Evolutionary conservation across 768 basidiomycete genomes (phyloP), one percentile per base, ranked within the genome.

Genomic region (Russula griseocarnosa): DNA sequence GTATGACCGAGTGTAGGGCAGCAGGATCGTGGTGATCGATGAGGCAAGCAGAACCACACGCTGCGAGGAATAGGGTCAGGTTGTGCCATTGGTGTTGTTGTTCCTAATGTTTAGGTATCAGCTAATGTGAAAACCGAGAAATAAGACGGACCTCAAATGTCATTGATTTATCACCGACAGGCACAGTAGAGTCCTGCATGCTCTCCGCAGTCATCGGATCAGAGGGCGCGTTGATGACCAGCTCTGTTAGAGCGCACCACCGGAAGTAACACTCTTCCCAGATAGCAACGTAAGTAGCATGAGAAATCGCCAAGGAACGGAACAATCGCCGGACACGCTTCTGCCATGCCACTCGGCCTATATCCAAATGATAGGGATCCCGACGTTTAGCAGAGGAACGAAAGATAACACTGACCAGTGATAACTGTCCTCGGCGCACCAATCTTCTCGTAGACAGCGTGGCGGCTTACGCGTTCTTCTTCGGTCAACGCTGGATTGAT

Each of bases 191-290:
- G 60, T 61, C 69, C 52, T 68, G 66, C 38, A 72, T 68, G 9
- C 71, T 73, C 32, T 74, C 69, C 62, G 73, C 70, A 6, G 71
- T 69, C 44, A 69, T 72, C 24, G 74, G 70, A 66, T 69, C 71
- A 60, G 66, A 61, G n/a, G 63, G 73, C 55, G 47, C 70, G 66
- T 68, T 81, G 66, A 81, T 79, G 51, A 87, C 76, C 55, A 80
- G 76, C 70, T 89, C 88, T 16, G 83, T 83, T 50, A 92, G 74
- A 6, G 78, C 74, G 30, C 79, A 78, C 90, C 90, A 93, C 54
- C 90, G 79, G 77, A 82, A 86, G 72, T 87, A 92, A 65, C 84
- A 87, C 70, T 94, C 92, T 66, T 87, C 80, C 92, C 92, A 94
- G 3, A 90, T 86, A 0, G 87, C 88, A 24, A 88, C 77, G 58